A percentile compares a stretch with the other conserved stretches of the same genome.
Conservation (phyloP, 768 basidiomycete species). For the Chalciporus piperatus region DNA sequence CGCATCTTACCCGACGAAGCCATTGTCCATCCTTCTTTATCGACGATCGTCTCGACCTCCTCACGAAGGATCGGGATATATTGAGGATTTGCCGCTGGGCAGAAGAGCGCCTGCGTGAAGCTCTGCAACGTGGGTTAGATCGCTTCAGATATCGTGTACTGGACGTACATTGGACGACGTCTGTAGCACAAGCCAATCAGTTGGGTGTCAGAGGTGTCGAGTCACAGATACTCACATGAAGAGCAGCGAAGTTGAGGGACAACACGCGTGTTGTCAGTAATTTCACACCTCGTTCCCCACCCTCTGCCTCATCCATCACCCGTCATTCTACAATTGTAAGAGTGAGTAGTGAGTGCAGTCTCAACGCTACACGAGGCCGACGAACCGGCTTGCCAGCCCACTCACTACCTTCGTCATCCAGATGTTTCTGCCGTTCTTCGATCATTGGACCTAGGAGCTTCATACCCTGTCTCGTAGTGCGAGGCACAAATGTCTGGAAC, state of each 20-base stretch:
- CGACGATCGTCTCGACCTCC: constrained; percentile 32
- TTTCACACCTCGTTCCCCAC: constrained; percentile 8
- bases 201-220: background rate
- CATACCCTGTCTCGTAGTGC: constrained; percentile 5
- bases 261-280: constrained; percentile 22
- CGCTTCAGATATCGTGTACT: background rate
- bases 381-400: constrained; percentile 3
- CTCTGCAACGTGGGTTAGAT: constrained; percentile 17
- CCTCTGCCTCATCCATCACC: constrained; percentile 29
- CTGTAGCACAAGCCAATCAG: background rate
- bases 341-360: background rate
- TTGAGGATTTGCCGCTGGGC: constrained; percentile 35
- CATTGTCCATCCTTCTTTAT: constrained; percentile 25
- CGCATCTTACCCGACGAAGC: constrained; percentile 24
- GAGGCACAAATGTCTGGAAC: constrained; percentile 1
- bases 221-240: constrained; percentile 11
- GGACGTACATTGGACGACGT: constrained; percentile 10
- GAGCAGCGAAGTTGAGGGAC: constrained; percentile 20
- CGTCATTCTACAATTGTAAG: constrained; percentile 25
- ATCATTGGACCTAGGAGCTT: constrained; percentile 28
- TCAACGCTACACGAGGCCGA: background rate
- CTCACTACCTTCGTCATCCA: background rate
- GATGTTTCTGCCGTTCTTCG: background rate
- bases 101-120: constrained; percentile 32
- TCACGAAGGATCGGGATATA: constrained; percentile 34